Evolutionary conservation across 371 early-diverging fungal species (phyloP), one percentile per base, ranked within the genome.

Genomic region (Haplosporangium sp.): DNA sequence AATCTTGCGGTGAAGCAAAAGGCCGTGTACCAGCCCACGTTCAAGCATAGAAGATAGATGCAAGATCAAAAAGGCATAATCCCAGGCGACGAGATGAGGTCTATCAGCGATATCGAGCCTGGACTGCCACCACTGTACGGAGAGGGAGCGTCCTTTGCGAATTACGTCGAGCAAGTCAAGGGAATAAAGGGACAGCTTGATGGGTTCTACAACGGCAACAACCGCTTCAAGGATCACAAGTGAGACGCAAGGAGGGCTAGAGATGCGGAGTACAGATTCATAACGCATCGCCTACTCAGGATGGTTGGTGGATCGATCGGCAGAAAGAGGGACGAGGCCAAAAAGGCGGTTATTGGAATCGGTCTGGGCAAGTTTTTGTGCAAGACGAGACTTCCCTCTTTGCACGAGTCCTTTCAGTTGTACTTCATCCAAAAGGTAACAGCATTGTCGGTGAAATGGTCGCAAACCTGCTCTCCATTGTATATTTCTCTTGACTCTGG

Each of bases 331-430:
- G 61, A 52, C 16, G 52, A 46, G 0, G 37, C 16, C 37, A 59
- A 60, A 5, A 46, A 21, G 46, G 60, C 48, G 12, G 38, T 69
- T 12, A 67, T 50, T 51, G 66, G 51, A 6, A 23, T 57, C 5
- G 53, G 58, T 37, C 37, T 69, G 3, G 64, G 64, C 0, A n/a
- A n/a, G 47, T 59, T 69, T 21, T 53, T 46, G 1, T 43, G 43
- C 13, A 56, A 41, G 46, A 46, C 46, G 16, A 42, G 53, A 23
- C 40, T 52, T 9, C 14, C 57, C 40, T 69, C 59, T 0, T 37
- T 62, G 63, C 63, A 69, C 40, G 38, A 51, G 8, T 38, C 69
- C 7, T 69, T 61, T 23, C 63, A n/a, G n/a, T n/a, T n/a, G n/a
- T n/a, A n/a, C n/a, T n/a, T n/a, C n/a, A n/a, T n/a, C n/a, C n/a